Evolutionary conservation across 768 basidiomycete genomes (phyloP), one percentile per base, ranked within the genome.

Genomic region (Crucibulum laeve): DNA sequence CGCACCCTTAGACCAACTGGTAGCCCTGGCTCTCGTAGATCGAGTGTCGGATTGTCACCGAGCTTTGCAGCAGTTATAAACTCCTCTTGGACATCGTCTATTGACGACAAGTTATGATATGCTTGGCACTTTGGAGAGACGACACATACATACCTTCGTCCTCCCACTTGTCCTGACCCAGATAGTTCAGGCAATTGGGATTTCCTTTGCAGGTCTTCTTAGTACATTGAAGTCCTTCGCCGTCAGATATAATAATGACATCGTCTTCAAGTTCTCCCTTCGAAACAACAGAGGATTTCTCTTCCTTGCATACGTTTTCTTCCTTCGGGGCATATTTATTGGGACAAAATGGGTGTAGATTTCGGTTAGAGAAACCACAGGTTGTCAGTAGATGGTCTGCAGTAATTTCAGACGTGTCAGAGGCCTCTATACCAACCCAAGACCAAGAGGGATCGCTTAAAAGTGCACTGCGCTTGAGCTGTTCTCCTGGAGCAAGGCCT

Each of bases 111-210:
- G 46, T 10, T 35, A 24, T 0, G 15, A 41, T 53, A 15, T 46
- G 24, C 34, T 35, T 40, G 51, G 45, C 46, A 52, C n/a, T 32
- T 42, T 43, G 39, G 26, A 45, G 13, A 11, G 33, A 25, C 10
- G 23, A 19, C 13, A 5, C 4, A 42, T 34, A 55, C 51, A 44
- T 39, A 84, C 88, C 82, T 72, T 79, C 73, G 46, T 77, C 68
- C 58, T 89, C 84, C 86, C 91, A 95, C 49, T 73, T 70, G 21
- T 85, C 82, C 54, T 90, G 90, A 4, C 90, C 91, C 23, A 96
- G 65, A 64, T 91, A 83, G 59, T 93, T 95, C 42, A 94, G 67
- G 61, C 95, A 96, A 40, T 84, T 79, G 6, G 90, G 87, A 56
- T 92, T 94, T 38, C 63, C 62, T 53, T 76, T 83, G 63, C 95